Conservation (phyloP, 2,329 filamentous ascomycete genomes). For the Colletotrichum sojae region DNA sequence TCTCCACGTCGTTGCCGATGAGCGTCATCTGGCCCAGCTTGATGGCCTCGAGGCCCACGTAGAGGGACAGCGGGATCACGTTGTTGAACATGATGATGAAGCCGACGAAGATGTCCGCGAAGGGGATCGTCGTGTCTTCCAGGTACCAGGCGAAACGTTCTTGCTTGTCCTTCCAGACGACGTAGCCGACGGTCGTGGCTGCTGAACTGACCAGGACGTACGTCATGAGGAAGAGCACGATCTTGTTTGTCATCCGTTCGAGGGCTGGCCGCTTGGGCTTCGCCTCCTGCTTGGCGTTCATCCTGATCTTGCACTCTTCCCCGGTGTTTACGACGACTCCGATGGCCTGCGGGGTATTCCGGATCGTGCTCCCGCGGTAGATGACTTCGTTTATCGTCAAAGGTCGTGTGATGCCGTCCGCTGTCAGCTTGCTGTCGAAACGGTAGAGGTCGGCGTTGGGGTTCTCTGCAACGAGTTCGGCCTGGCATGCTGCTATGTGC, state of each 20-base stretch:
- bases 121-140: conserved; percentile 75
- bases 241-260: conserved; percentile 81
- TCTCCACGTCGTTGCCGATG: conserved; percentile 84
- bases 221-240: conserved; percentile 84
- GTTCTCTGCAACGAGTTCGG: conserved; percentile 79
- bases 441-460: conserved; percentile 84
- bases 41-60: conserved; percentile 89
- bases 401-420: conserved; percentile 71
- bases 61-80: conserved; percentile 90
- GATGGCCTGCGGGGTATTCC: conserved; percentile 81
- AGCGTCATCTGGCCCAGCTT: conserved; percentile 85
- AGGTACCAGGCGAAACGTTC: conserved; percentile 85
- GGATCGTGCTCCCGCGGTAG: conserved; percentile 86
- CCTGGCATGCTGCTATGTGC: conserved; percentile 67
- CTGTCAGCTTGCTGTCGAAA: conserved; percentile 78
- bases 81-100: conserved; percentile 98
- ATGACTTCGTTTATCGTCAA: conserved; percentile 86
- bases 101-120: conserved; percentile 86
- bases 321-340: conserved; percentile 90
- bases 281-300: conserved; percentile 92
- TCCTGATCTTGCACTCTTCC: conserved; percentile 91
- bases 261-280: conserved; percentile 85
- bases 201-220: conserved; percentile 85
- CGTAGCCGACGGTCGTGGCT: conserved; percentile 87
- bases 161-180: conserved; percentile 78